phyloP scores from a whole-genome alignment of 805 yeast species.

The Cyberlindnera samutprakarnensis region DNA sequence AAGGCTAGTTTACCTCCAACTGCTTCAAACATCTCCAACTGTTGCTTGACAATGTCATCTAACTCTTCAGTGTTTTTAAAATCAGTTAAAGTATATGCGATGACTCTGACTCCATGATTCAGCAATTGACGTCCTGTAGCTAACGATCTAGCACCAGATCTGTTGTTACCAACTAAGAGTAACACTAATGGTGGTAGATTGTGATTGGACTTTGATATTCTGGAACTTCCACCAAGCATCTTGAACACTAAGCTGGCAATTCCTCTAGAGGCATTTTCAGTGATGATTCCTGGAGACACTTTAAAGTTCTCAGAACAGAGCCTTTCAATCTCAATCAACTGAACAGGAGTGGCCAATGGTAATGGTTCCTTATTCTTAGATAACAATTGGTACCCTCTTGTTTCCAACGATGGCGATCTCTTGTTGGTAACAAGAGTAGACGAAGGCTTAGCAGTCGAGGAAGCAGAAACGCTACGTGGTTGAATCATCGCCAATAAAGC shows the following conservation, averaged over 20 bases:
- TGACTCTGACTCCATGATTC: conserved; percentile 65
- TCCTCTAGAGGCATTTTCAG: conserved; percentile 66
- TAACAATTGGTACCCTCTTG: conserved; percentile 4
- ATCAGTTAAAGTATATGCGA: conserved; percentile 24
- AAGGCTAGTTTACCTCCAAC: conserved; percentile 60
- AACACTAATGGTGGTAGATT: conserved; percentile 76
- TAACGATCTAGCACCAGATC: conserved; percentile 68
- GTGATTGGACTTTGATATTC: conserved; percentile 60
- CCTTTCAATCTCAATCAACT: conserved; percentile 69
- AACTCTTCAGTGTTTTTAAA: conserved; percentile 14
- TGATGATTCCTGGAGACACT: conserved; percentile 34
- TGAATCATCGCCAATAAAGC: conserved; percentile 5
- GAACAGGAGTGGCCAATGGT: conserved; percentile 70
- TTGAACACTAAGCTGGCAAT: conserved; percentile 51
- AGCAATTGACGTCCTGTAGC: conserved; percentile 74
- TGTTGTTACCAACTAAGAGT: conserved; percentile 62
- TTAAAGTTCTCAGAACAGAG: conserved; percentile 47
- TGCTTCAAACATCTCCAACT: conserved; percentile 46
- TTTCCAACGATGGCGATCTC: conserved; percentile 10
- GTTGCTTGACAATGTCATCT: conserved; percentile 31
- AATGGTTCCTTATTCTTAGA: conserved; percentile 24
- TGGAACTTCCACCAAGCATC: conserved; percentile 60
- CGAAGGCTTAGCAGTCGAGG: too few species aligned
- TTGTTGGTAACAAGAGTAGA: conserved; percentile 1
- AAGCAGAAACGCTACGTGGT: background rate